phyloP scores from a whole-genome alignment of 202 grass and related monocot species.

The Panicum virgatum region DNA sequence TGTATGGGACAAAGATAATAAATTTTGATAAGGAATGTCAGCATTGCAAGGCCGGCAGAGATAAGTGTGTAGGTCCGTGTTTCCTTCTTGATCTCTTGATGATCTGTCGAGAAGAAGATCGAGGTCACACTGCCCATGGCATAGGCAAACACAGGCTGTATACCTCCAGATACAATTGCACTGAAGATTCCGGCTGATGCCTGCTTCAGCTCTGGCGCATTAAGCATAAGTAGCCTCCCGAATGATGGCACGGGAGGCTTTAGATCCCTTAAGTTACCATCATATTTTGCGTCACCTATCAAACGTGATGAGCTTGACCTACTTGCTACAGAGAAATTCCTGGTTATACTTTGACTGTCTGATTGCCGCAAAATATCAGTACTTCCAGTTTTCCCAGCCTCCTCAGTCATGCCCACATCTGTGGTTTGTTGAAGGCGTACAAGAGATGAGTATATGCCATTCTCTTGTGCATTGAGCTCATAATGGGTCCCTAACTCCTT shows the following conservation, averaged over 20 bases:
- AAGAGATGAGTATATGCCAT: constrained; percentile 74
- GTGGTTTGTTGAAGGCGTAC: constrained; percentile 61
- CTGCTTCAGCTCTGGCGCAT: constrained; percentile 73
- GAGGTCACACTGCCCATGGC: constrained; percentile 79
- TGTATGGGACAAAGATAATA: too few relatives aligned
- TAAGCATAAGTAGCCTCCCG: constrained; percentile 71
- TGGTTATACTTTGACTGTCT: constrained; percentile 57
- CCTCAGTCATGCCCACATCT: constrained; percentile 25
- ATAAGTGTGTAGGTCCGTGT: constrained; percentile 61
- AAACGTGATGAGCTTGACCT: constrained; percentile 62
- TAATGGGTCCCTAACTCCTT: constrained; percentile 82
- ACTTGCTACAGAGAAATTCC: constrained; percentile 52
- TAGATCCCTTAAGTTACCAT: constrained; percentile 2
- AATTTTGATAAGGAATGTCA: constrained; percentile 67
- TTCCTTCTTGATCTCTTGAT: constrained; percentile 60
- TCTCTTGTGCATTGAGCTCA: constrained; percentile 61
- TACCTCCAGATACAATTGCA: constrained; percentile 66
- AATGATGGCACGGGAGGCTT: constrained; percentile 59
- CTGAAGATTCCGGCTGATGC: constrained; percentile 59
- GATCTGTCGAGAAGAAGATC: constrained; percentile 68
- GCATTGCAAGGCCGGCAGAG: constrained; percentile 54
- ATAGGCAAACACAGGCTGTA: constrained; percentile 70
- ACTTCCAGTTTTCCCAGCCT: constrained; percentile 12
- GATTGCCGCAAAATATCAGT: constrained; percentile 21
- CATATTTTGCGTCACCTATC: constrained; percentile 24